A percentile compares a stretch with the other conserved stretches of the same genome.
These are phyloP conservation scores for Viola odorata DNA, from an alignment of 345 rosid species.

Conservation along the genomic window DNA sequence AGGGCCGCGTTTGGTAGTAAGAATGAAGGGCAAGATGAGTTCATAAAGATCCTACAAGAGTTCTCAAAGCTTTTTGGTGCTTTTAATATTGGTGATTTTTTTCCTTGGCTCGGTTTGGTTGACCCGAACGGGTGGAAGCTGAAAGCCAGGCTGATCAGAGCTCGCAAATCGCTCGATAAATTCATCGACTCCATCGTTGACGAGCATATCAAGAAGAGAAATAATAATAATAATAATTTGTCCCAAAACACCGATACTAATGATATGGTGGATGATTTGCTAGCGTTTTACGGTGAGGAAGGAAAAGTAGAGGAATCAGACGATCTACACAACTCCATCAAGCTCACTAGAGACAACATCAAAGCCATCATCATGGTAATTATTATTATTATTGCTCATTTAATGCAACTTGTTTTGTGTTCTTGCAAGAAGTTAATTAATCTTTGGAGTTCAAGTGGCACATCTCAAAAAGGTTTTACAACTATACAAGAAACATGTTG, in stretches of 20 bases:
- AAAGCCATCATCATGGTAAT: constrained; percentile 92
- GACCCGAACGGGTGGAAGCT: constrained; percentile 59
- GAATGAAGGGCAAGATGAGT: constrained; percentile 64
- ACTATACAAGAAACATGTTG: no score
- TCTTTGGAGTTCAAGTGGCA: no score
- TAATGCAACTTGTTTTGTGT: no score
- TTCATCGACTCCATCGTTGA: constrained; percentile 78
- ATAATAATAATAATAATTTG: background rate
- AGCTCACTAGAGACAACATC: constrained; percentile 65
- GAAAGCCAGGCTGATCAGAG: constrained; percentile 44
- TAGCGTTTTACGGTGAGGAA: constrained; percentile 67
- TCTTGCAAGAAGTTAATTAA: no score
- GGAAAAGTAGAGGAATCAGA: constrained; percentile 46
- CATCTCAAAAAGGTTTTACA: no score
- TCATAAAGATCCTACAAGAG: constrained; percentile 73
- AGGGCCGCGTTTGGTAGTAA: constrained; percentile 77
- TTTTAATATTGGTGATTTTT: constrained; percentile 76
- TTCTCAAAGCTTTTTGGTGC: constrained; percentile 94
- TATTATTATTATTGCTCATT: no score
- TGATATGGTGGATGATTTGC: constrained; percentile 90
- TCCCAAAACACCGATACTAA: constrained; percentile 29
- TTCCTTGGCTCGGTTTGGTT: constrained; percentile 60
- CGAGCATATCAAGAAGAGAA: constrained; percentile 57
- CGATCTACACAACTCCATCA: constrained; percentile 55
- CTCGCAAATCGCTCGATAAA: constrained; percentile 57